Base-by-base conservation (phyloP, 192 early-diverging fungal species). In the Dimargaris cristalligena region DNA sequence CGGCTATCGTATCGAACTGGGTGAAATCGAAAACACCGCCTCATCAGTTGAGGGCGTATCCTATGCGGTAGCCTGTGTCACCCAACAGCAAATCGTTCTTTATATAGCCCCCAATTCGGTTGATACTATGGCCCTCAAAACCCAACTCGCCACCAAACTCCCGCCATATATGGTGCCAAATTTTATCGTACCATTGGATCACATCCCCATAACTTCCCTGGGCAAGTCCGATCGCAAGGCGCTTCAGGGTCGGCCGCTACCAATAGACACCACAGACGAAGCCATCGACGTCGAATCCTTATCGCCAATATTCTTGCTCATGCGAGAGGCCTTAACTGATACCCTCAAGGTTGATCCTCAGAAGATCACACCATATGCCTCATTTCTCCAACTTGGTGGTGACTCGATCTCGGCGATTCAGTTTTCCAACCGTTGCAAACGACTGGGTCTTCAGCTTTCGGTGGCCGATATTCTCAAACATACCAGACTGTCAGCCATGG, bases 121-220 rank as follows among this genome's bases (percentile, higher is more conserved):
- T 60, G 32, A 64, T 47, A 8, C 52, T 13, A 3, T 52, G 10
- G 6, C 65, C 11, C 68, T 85, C 26, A 70, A 76, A 8, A 67
- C 67, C 1, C 72, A 72, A 35, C 64, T 85, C 51, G 71, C 69
- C 59, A 45, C 54, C 33, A 72, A 68, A 52, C 65, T 88, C 22
- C 81, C 85, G 10, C 62, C 61, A 8, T 88, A 88, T 60, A 81
- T 81, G 52, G 73, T 88, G 33, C 85, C 85, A 2, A 60, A 68
- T n/a, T 41, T 61, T 23, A 65, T 63, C 48, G 51, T 63, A 11
- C 34, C 47, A 3, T 28, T 72, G 47, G 64, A 69, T 11, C 33
- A 4, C 0, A 41, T 73, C 20, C 67, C 67, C 23, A n/a, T 66
- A 28, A 65, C 62, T 30, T 22, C 58, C 23, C 62, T 62, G 44